Evolutionary conservation across 495 filamentous ascomycete species (phyloP).

Genomic region (Haplographium delicatum): DNA sequence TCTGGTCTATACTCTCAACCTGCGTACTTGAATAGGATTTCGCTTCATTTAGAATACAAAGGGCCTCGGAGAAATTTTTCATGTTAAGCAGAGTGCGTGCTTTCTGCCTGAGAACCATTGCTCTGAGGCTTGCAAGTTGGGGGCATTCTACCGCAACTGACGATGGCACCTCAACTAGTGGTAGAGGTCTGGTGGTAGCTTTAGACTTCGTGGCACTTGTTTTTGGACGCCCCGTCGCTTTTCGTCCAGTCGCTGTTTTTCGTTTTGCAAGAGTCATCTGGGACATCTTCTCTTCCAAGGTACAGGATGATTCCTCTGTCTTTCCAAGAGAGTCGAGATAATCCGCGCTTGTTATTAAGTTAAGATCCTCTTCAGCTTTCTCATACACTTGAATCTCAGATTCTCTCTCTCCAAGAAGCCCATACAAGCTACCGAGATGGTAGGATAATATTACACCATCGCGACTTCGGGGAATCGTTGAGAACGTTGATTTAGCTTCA

Average conservation of each 20-base stretch:
- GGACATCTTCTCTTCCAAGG: conserved; percentile 44
- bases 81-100: conserved; percentile 49
- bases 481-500: conserved; percentile 39
- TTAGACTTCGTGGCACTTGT: conserved; percentile 14
- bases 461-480: conserved; percentile 30
- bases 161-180: conserved; percentile 24
- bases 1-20: conserved; percentile 40
- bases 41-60: conserved; percentile 44
- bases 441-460: conserved; percentile 36
- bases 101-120: conserved; percentile 59
- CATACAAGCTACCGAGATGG: conserved; percentile 39
- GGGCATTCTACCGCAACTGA: conserved; percentile 43
- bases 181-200: conserved; percentile 20
- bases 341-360: conserved; percentile 1
- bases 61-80: conserved; percentile 51
- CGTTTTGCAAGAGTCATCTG: conserved; percentile 28
- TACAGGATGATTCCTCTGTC: background rate
- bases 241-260: conserved; percentile 24
- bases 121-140: conserved; percentile 52
- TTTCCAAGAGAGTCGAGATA: conserved; percentile 17
- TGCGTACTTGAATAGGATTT: conserved; percentile 34
- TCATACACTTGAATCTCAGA: conserved; percentile 27
- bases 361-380: conserved; percentile 18
- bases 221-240: conserved; percentile 17
- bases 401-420: conserved; percentile 35